Evolutionary conservation across 1,284 basidiomycete species (phyloP).

Genomic region (Tilletiopsis washingtonensis): DNA sequence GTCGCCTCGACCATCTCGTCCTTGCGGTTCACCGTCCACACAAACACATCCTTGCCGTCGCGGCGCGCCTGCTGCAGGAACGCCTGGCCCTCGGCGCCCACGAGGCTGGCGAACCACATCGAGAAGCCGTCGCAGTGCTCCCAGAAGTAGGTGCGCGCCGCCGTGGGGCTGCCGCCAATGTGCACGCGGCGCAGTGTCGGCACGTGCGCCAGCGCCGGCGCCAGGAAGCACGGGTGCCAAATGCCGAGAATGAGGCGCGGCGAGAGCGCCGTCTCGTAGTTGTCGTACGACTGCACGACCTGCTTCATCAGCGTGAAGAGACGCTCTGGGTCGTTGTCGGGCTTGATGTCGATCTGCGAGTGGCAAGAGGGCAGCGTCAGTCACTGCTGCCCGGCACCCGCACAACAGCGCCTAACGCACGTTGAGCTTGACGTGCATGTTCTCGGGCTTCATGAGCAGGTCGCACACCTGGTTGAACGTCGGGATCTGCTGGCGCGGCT

Average conservation of each 20-base stretch:
- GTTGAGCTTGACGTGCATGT: slow-evolving; percentile 45
- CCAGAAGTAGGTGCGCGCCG: slow-evolving; percentile 86
- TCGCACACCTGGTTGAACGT: slow-evolving; percentile 41
- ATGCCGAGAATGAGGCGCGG: slow-evolving; percentile 78
- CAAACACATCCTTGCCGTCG: slow-evolving; percentile 75
- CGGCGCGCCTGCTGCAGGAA: slow-evolving; percentile 71
- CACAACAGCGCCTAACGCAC: slow-evolving; percentile 7
- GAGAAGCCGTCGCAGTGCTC: slow-evolving; percentile 78
- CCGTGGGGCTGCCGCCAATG: slow-evolving; percentile 61
- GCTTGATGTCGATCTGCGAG: slow-evolving; percentile 71
- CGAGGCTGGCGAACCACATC: slow-evolving; percentile 68
- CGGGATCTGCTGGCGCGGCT: slow-evolving; percentile 56
- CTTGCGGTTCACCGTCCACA: slow-evolving; percentile 92
- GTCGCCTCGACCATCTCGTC: slow-evolving; percentile 93
- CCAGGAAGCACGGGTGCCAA: slow-evolving; percentile 78
- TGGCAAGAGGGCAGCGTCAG: slow-evolving; percentile 49
- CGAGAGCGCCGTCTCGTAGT: slow-evolving; percentile 72
- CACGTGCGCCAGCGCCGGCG: slow-evolving; percentile 64
- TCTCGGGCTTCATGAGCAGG: slow-evolving; percentile 39
- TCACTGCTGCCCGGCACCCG: neutral
- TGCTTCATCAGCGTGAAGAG: slow-evolving; percentile 78
- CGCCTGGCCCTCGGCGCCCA: slow-evolving; percentile 60
- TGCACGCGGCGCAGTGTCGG: slow-evolving; percentile 77
- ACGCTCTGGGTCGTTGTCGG: slow-evolving; percentile 78
- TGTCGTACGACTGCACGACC: slow-evolving; percentile 61